A percentile compares a stretch with the other conserved stretches of the same genome.
phyloP scores from a whole-genome alignment of 306 rosid genomes.

The Crataegus laevigata region DNA sequence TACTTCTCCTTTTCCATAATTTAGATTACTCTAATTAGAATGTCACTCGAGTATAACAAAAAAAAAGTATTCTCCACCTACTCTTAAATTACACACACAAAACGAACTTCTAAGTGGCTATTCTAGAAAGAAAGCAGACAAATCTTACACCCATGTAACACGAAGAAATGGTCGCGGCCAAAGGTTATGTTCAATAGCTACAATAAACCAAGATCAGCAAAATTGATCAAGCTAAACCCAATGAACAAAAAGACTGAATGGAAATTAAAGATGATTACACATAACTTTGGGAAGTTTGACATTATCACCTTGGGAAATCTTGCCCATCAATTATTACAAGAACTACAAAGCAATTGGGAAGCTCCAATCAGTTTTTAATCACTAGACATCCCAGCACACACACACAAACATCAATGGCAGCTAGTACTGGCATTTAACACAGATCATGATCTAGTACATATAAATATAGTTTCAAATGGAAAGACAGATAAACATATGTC shows the following conservation, averaged over 20 bases:
- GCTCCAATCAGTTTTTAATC: not conserved
- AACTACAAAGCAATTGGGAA: not conserved
- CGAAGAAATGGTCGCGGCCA: not conserved
- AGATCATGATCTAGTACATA: not conserved
- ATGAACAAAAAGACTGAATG: not conserved
- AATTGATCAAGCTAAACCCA: not conserved
- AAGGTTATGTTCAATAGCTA: not conserved
- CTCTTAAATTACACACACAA: too few relatives aligned
- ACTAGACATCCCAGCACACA: not conserved
- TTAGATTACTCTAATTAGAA: too few relatives aligned
- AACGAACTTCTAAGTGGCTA: too few relatives aligned
- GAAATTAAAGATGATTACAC: not conserved
- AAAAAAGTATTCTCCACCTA: too few relatives aligned
- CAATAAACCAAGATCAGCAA: not conserved
- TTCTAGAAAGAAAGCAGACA: not conserved
- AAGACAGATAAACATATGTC: not conserved
- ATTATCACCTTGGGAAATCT: not conserved
- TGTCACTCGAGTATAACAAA: too few relatives aligned
- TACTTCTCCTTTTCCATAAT: not conserved
- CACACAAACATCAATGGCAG: not conserved
- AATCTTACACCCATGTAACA: not conserved
- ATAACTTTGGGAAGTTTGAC: not conserved
- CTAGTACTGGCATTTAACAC: not conserved
- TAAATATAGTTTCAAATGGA: not conserved
- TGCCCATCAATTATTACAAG: not conserved